phyloP scores from a whole-genome alignment of 2,329 filamentous ascomycete species.

The Raffaelea albimanens region DNA sequence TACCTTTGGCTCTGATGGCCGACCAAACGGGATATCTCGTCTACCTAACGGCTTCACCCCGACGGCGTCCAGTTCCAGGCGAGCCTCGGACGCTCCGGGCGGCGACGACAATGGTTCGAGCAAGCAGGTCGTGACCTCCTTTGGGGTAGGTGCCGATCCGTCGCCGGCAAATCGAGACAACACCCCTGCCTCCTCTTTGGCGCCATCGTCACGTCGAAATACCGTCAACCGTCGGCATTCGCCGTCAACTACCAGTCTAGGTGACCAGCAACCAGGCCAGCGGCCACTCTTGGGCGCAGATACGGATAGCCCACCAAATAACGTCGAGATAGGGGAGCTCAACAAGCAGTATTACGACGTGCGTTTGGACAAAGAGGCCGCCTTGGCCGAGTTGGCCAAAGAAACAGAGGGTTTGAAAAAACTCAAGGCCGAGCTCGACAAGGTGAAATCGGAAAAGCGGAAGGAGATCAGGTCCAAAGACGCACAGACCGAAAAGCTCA shows the following conservation, averaged over 20 bases:
- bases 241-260: constrained; percentile 53
- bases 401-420: constrained; percentile 63
- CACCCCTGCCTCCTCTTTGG: constrained; percentile 25
- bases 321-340: constrained; percentile 52
- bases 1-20: constrained; percentile 59
- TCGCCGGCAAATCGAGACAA: constrained; percentile 57
- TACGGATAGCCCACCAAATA: no score
- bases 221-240: constrained; percentile 69
- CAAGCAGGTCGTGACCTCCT: constrained; percentile 11
- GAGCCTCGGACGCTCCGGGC: constrained; percentile 31
- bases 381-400: constrained; percentile 58
- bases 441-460: constrained; percentile 70
- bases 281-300: constrained; percentile 52
- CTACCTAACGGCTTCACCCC: constrained; percentile 45
- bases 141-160: constrained; percentile 6
- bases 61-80: constrained; percentile 34
- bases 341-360: constrained; percentile 73
- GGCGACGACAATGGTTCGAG: constrained; percentile 35
- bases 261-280: constrained; percentile 30
- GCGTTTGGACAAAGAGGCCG: constrained; percentile 74
- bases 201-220: constrained; percentile 40
- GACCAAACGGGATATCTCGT: constrained; percentile 49
- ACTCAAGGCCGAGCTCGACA: constrained; percentile 58
- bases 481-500: constrained; percentile 75
- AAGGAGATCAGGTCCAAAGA: constrained; percentile 81